Percentiles rank a stretch among this genome's conserved stretches.
Evolutionary conservation across 148 eudicot species (phyloP).

Genomic region (Rheum nobile): DNA sequence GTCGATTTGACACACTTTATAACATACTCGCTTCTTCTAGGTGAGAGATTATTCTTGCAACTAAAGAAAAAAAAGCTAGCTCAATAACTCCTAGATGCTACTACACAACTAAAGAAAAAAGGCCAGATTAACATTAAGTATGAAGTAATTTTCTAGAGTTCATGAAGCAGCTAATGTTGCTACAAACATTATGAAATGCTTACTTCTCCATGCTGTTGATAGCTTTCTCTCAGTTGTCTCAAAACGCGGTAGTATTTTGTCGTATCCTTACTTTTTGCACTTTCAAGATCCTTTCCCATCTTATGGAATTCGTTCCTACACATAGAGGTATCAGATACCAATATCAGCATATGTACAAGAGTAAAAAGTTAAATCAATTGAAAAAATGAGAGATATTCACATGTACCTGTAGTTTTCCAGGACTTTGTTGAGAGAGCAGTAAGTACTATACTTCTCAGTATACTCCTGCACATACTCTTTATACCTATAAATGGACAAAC

Average conservation of each 20-base stretch:
- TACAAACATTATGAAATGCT: constrained; percentile 15
- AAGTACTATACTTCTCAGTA: constrained; percentile 72
- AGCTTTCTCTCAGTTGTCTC: constrained; percentile 63
- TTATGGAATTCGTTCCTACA: constrained; percentile 61
- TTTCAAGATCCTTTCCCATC: constrained; percentile 66
- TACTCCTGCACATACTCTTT: constrained; percentile 76
- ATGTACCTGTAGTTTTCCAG: constrained; percentile 62
- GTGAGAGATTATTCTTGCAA: background rate
- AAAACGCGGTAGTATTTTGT: constrained; percentile 44
- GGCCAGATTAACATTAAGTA: background rate
- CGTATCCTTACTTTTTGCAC: constrained; percentile 58
- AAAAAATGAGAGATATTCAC: background rate
- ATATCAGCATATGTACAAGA: background rate
- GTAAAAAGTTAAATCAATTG: background rate
- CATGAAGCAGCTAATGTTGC: background rate
- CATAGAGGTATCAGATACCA: background rate
- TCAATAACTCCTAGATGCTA: background rate
- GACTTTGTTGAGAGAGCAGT: constrained; percentile 59
- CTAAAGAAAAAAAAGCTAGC: background rate
- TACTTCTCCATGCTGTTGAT: constrained; percentile 75
- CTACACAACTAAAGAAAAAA: background rate
- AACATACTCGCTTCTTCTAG: background rate
- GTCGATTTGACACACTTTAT: background rate
- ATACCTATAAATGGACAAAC: constrained; percentile 33
- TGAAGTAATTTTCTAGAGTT: background rate